Conservation (phyloP, 305 asterid species). For the Rubia balearica region DNA sequence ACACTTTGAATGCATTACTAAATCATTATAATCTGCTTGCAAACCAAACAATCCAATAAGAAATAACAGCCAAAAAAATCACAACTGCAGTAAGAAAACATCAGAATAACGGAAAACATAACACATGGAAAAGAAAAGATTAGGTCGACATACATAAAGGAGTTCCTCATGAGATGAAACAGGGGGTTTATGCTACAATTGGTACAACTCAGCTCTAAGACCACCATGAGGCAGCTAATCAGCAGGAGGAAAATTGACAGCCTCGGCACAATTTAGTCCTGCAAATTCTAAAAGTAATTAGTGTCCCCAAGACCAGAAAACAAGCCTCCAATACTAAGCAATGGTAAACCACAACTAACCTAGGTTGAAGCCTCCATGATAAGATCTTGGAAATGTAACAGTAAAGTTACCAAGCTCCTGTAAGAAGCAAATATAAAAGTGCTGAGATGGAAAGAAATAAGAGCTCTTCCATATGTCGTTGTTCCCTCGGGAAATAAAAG, state of each 20-base stretch:
- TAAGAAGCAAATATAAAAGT: conserved; percentile 30
- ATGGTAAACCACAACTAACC: conserved; percentile 43
- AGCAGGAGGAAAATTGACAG: conserved; percentile 97
- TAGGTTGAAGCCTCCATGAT: conserved; percentile 96
- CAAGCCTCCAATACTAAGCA: conserved; percentile 8
- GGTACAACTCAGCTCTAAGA: conserved; percentile 89
- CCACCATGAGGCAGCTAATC: conserved; percentile 99
- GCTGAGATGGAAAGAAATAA: conserved; percentile 91
- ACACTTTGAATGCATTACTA: too few species aligned
- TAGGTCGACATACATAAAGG: too few species aligned
- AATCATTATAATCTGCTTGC: too few species aligned
- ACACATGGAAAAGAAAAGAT: too few species aligned
- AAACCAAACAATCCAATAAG: too few species aligned
- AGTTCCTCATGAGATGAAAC: conserved; percentile 95
- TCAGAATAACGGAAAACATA: too few species aligned
- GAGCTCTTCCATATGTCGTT: conserved; percentile 82
- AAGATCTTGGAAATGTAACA: conserved; percentile 91
- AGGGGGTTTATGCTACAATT: conserved; percentile 75
- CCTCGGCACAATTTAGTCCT: conserved; percentile 99
- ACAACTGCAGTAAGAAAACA: too few species aligned
- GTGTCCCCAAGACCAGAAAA: not conserved
- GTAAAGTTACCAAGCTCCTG: conserved; percentile 99
- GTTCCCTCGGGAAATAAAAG: conserved; percentile 99
- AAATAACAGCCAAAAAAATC: too few species aligned
- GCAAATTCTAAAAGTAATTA: conserved; percentile 24